These are phyloP conservation scores for Populus pruinosa DNA, from an alignment of 345 rosid genomes.

Conservation along the genomic window DNA sequence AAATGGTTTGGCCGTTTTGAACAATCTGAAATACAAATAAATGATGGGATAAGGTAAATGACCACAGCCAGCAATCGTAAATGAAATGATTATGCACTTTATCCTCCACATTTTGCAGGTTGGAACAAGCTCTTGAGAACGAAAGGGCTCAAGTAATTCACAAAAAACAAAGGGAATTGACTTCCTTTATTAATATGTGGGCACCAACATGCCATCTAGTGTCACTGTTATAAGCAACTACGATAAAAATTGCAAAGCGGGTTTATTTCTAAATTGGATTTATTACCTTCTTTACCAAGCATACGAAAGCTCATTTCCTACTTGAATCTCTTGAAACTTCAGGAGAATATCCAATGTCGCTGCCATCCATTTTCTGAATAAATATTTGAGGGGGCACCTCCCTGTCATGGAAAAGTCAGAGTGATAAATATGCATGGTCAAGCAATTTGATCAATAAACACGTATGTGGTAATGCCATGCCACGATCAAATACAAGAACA, in stretches of 20 bases:
- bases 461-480: neutral
- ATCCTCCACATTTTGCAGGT: neutral
- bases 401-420: conserved; percentile 35
- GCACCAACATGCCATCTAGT: neutral
- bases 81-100: neutral
- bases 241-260: neutral
- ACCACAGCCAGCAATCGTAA: neutral
- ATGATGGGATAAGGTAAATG: neutral
- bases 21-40: neutral
- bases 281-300: neutral
- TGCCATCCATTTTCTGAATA: conserved; percentile 36
- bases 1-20: neutral
- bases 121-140: neutral
- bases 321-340: conserved; percentile 9
- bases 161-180: neutral
- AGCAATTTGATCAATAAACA: neutral
- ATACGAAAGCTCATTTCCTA: neutral
- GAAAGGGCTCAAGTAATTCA: neutral
- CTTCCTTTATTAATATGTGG: neutral
- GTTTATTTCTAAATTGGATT: neutral
- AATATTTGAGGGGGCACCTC: conserved; percentile 57
- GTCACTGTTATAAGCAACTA: neutral
- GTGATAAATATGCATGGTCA: neutral
- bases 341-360: conserved; percentile 6
- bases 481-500: neutral